Base-by-base conservation (phyloP, 2,329 filamentous ascomycete species). In the Colletotrichum magnum region DNA sequence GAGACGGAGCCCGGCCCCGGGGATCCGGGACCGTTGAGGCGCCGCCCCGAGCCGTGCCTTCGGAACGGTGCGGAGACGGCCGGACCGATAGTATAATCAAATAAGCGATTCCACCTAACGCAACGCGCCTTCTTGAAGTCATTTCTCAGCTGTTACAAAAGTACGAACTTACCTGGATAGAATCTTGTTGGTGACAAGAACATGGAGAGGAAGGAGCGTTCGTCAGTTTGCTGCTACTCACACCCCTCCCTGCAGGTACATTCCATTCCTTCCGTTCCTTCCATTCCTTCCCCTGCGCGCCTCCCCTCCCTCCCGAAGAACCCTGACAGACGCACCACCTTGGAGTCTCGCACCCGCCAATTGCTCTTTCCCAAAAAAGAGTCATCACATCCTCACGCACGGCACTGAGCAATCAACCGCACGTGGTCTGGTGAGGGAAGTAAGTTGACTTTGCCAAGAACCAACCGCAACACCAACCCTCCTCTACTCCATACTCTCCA, bases 31-130 rank as follows among this genome's bases (percentile, higher is more conserved):
- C 18, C 18, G 41, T 41, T 51, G 60, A 21, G 32, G 62, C 57
- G 67, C 51, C 60, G 60, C 43, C 50, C 62, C 57, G 67, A 51
- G 48, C 56, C 16, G 36, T 24, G 48, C 24, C 36, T 32, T 39
- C 62, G 67, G 67, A 18, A 28, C 62, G 61, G 54, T 61, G 51
- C 61, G 54, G 41, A 41, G 50, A 6, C 26, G 16, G 39, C 6
- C 41, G 26, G 26, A 5, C 32, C 15, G 21, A 24, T 48, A 61
- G 64, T 10, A 18, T 28, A 41, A 56, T 32, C 12, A 59, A 60
- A 18, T 51, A 60, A 57, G 66, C 66, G 45, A 60, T 66, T 56
- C n/a, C 52, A 32, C 24, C 28, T 16, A 6, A 39, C 56, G 39
- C 26, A 6, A 39, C 56, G 39, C 26, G 16, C 36, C 48, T 48